Base-by-base conservation (phyloP, 169 alveolate genomes). In the Plasmodium billcollinsi region DNA sequence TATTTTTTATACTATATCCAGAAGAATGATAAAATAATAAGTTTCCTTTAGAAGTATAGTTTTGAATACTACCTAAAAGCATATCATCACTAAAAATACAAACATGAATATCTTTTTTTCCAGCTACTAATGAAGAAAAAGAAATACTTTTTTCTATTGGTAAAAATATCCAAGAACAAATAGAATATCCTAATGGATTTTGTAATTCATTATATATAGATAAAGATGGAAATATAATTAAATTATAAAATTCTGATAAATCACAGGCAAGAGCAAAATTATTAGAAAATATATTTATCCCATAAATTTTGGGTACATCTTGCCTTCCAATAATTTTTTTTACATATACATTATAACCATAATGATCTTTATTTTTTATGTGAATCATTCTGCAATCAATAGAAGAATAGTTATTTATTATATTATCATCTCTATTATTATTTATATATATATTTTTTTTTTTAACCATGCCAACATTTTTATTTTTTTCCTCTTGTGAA, bases 141-240 rank as follows among this genome's bases (percentile, higher is more conserved):
- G 90, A 80, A 50, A 80, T 49, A 49, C 43, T 80, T 69, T 80
- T 71, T 33, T 67, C 73, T 43, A 80, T 70, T 21, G 90, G 90
- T 2, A 80, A 72, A 71, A 67, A 80, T 49, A 80, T 47, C 80
- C 90, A 80, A 12, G 61, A 65, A 59, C 43, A 67, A 67, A 80
- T 47, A 15, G 85, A 67, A 15, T 80, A 80, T 11, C 90, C 90
- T 11, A 24, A 69, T 15, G 83, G 73, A 2, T 80, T 66, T 12
- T 20, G 50, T 33, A 69, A 70, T 21, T 67, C 90, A 62, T 80
- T 80, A 80, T 69, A 67, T 80, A 80, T 67, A 47, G 83, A 69
- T 33, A 80, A 69, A 14, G 90, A 26, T 12, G 90, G 90, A 18
- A 1, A 9, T 49, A 80, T 67, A 80, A 80, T 69, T 26, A 80